Conservation (phyloP, 768 basidiomycete species). For the Boletus patriciae region DNA sequence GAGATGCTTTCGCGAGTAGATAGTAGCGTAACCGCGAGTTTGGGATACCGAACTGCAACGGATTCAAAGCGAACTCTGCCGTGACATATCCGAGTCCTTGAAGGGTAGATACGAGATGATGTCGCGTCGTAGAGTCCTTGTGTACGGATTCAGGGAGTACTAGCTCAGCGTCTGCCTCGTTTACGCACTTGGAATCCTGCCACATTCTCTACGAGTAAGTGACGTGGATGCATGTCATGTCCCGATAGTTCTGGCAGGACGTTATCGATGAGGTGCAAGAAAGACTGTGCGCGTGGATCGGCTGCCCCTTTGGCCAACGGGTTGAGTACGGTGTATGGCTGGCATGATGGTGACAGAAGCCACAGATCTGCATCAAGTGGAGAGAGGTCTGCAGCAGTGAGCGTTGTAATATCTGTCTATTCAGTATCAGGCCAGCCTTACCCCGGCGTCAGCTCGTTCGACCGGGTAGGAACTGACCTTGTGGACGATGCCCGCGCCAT, state of each 20-base stretch:
- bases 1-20: constrained; percentile 57
- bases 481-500: constrained; percentile 45
- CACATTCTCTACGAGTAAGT: constrained; percentile 76
- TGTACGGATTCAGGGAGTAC: constrained; percentile 7
- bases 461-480: constrained; percentile 25
- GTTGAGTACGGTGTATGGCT: constrained; percentile 81
- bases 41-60: constrained; percentile 76
- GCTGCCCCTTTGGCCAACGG: constrained; percentile 65
- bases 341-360: constrained; percentile 62
- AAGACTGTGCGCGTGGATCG: constrained; percentile 76
- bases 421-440: background rate
- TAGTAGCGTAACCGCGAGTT: constrained; percentile 84
- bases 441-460: background rate
- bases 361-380: constrained; percentile 1
- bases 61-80: constrained; percentile 67
- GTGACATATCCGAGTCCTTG: constrained; percentile 54
- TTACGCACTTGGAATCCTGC: constrained; percentile 74
- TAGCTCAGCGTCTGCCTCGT: background rate
- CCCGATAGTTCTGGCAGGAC: constrained; percentile 60
- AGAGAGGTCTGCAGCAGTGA: constrained; percentile 50
- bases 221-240: constrained; percentile 48
- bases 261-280: constrained; percentile 64
- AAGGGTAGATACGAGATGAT: constrained; percentile 53
- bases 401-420: constrained; percentile 60
- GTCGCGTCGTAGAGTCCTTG: constrained; percentile 66